Conservation (phyloP, 306 rosid genomes). For the cucumber (Cucumis sativus) region Cucumber_9930_V3 NC_026657.2:28772501-28773000, state of each 20-base stretch:
- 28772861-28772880: constrained; percentile 9
- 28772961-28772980: constrained; percentile 16
- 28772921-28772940: constrained; percentile 18
- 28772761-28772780: constrained; percentile 33
- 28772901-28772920: constrained; percentile 19
- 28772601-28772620: constrained; percentile 18
- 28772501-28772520: neutral
- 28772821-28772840: constrained; percentile 15
- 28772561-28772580: accelerated
- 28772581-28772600: neutral
- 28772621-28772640: neutral
- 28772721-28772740: neutral
- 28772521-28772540: neutral
- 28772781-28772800: constrained; percentile 16
- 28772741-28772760: constrained; percentile 13
- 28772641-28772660: constrained; percentile 10
- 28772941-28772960: constrained; percentile 14
- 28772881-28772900: constrained; percentile 13
- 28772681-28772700: constrained; percentile 18
- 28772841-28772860: constrained; percentile 23
- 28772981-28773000: constrained; percentile 19
- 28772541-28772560: neutral
- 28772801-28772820: constrained; percentile 12
- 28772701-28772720: constrained; percentile 16
- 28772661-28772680: neutral